Evolutionary conservation across 495 filamentous ascomycete genomes (phyloP), one percentile per base, ranked within the genome.

Genomic region (Pseudevernia furfuracea): DNA sequence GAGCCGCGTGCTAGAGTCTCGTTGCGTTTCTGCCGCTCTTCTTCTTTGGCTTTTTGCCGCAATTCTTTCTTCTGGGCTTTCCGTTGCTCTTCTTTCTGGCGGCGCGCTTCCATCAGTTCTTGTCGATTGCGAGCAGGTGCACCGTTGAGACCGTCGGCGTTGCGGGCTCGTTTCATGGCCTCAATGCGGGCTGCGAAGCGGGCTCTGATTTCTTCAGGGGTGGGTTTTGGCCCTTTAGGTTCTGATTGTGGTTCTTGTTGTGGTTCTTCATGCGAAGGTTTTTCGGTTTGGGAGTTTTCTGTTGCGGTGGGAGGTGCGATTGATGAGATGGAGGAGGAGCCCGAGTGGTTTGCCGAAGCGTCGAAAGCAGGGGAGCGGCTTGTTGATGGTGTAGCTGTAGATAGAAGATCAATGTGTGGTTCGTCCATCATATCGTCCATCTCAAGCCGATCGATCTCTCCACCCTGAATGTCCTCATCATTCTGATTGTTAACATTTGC

Each of bases 51-150:
- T 62, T 89, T 82, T 66, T 81, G 79, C 19, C 92, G 81, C 53
- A 90, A 71, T 57, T 90, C 86, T 72, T 95, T 92, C 77, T 96
- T 97, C 73, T 91, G 88, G 44, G 86, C 85, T 73, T 89, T 91
- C 49, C 91, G 87, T 69, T 89, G 81, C 59, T 89, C 85, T 72
- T 93, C 90, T 76, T 96, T 96, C 71, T 88, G 84, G 59, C 93
- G 85, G 6, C 94, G 84, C 21, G 88, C 80, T 74, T 97, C 95
- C 68, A 98, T 88, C 3, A 98, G 82, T 67, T 97, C 92, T 75
- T 94, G 87, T 58, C 92, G 81, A 62, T 86, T 94, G 55, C 86
- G 83, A 48, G 93, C 87, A 34, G 90, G 88, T 64, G 86, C 84
- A 67, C 89, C 89, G 70, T 96, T 83, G 8, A 83, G 79, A 19